Percentiles rank a stretch among this genome's conserved stretches.
Conservation (phyloP, 257 asterid species). For the Fraxinus cuspidata region DNA sequence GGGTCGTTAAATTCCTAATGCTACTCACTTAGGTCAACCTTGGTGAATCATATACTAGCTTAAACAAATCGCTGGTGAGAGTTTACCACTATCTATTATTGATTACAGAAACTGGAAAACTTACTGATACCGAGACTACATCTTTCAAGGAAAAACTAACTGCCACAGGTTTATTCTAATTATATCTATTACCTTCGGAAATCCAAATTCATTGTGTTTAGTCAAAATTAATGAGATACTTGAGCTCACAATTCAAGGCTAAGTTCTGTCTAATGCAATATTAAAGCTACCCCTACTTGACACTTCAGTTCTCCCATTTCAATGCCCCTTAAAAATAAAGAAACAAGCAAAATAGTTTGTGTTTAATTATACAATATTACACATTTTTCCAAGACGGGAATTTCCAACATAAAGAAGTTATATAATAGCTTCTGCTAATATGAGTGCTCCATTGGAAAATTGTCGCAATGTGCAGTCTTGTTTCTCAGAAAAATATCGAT, state of each 20-base stretch:
- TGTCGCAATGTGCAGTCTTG: not conserved
- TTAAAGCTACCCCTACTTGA: not conserved
- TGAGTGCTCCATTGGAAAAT: not conserved
- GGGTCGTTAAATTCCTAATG: constrained; percentile 12
- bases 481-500: not conserved
- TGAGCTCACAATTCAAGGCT: constrained; percentile 2
- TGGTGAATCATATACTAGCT: not conserved
- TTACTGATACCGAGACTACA: constrained; percentile 6
- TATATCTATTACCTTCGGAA: not conserved
- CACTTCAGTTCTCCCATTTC: not conserved
- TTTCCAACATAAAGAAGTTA: not conserved
- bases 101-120: not conserved
- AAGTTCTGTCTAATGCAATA: not conserved
- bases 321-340: not conserved
- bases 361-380: too few species aligned
- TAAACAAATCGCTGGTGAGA: not conserved
- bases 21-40: not conserved
- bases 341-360: not conserved
- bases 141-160: constrained; percentile 14
- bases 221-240: not conserved
- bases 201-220: not conserved
- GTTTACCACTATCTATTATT: not conserved
- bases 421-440: not conserved
- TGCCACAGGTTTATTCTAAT: not conserved
- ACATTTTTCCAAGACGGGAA: not conserved